Evolutionary conservation across 345 rosid species (phyloP).

Genomic region (Nasturtium officinale): DNA sequence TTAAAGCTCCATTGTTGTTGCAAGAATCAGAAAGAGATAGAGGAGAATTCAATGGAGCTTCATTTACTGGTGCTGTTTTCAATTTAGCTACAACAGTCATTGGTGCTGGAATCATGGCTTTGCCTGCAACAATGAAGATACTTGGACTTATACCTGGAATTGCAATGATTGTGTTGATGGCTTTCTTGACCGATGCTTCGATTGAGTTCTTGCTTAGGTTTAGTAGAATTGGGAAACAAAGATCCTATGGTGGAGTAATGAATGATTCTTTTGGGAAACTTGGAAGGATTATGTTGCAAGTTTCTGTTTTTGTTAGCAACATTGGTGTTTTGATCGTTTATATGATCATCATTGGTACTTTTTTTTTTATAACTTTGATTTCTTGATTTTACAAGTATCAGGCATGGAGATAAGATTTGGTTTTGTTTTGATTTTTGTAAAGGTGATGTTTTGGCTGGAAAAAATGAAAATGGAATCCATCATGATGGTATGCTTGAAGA

Average conservation of each 20-base stretch:
- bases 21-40: constrained; percentile 43
- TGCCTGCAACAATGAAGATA: constrained; percentile 93
- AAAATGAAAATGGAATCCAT: constrained; percentile 74
- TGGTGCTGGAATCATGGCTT: constrained; percentile 98
- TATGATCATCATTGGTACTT: constrained; percentile 91
- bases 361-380: neutral
- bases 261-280: constrained; percentile 83
- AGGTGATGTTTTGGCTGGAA: constrained; percentile 89
- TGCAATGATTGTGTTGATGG: constrained; percentile 70
- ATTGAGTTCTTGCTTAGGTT: constrained; percentile 83
- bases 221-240: constrained; percentile 60
- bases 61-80: constrained; percentile 85
- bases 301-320: constrained; percentile 71
- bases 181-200: constrained; percentile 77
- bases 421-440: neutral
- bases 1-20: constrained; percentile 64
- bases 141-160: constrained; percentile 76
- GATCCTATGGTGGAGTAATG: constrained; percentile 84
- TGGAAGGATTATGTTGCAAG: constrained; percentile 67
- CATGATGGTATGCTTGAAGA: constrained; percentile 85
- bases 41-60: constrained; percentile 79
- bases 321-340: constrained; percentile 89
- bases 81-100: constrained; percentile 84
- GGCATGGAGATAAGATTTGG: neutral
- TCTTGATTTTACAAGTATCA: neutral